Evolutionary conservation across 495 filamentous ascomycete species (phyloP).

Genomic region (Aspergillus bertholletiae): DNA sequence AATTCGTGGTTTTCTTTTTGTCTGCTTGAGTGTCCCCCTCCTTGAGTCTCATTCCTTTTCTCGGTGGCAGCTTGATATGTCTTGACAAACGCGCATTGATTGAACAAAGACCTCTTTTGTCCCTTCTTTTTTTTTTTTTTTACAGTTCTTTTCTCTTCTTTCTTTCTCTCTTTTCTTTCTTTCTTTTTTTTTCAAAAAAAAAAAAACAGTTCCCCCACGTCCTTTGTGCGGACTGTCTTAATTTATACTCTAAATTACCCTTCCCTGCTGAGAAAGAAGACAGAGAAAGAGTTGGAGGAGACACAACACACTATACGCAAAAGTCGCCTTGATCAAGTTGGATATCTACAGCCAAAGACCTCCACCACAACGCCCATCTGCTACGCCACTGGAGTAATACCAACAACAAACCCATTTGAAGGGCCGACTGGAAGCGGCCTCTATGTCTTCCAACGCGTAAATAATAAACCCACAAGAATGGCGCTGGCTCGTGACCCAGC

Average conservation of each 20-base stretch:
- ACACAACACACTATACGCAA: too few species aligned
- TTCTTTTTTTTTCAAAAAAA: background rate
- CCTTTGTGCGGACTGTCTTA: too few species aligned
- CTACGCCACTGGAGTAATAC: background rate
- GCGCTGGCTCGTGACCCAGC: conserved; percentile 53
- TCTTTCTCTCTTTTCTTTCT: background rate
- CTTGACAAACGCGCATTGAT: background rate
- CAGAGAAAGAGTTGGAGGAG: too few species aligned
- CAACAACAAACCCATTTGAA: background rate
- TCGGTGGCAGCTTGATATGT: background rate
- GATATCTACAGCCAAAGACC: background rate
- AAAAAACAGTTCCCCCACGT: too few species aligned
- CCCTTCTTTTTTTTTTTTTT: background rate
- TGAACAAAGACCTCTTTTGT: background rate
- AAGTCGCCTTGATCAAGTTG: too few species aligned
- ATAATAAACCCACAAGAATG: conserved; percentile 17
- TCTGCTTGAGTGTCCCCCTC: background rate
- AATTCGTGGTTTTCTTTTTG: background rate
- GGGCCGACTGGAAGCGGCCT: background rate
- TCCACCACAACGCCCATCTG: too few species aligned
- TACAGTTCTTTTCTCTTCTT: background rate
- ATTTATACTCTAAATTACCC: too few species aligned
- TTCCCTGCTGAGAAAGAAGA: too few species aligned
- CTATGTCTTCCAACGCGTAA: conserved; percentile 5
- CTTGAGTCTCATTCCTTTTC: background rate